Conservation (phyloP, 1,284 basidiomycete genomes). For the Ceratobasidium sp. region DNA sequence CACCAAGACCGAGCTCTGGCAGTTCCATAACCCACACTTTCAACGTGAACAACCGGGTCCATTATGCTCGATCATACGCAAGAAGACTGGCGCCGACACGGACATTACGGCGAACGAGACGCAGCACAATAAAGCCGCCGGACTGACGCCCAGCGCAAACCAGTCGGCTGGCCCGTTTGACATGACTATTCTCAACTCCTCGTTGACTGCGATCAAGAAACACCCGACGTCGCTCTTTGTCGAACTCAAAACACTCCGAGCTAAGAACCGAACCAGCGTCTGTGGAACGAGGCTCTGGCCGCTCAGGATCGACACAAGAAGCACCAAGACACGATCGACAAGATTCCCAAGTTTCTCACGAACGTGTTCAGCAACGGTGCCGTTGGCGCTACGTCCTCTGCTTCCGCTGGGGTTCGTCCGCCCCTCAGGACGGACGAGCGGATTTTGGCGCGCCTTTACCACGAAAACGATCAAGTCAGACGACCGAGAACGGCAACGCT, state of each 20-base stretch:
- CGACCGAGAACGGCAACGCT: slow-evolving; percentile 72
- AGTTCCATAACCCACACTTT: slow-evolving; percentile 93
- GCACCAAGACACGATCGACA: slow-evolving; percentile 97
- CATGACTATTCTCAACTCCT: slow-evolving; percentile 80
- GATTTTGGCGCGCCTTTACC: slow-evolving; percentile 62
- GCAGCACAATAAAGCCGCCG: slow-evolving; percentile 26
- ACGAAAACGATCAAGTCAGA: slow-evolving; percentile 67
- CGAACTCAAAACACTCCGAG: slow-evolving; percentile 90
- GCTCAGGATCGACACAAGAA: slow-evolving; percentile 85
- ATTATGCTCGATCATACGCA: slow-evolving; percentile 86
- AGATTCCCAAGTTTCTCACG: slow-evolving; percentile 95
- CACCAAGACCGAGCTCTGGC: slow-evolving; percentile 89
- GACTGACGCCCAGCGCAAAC: slow-evolving; percentile 44
- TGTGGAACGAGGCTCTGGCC: slow-evolving; percentile 93
- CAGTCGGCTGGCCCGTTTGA: slow-evolving; percentile 69
- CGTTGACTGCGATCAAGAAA: slow-evolving; percentile 90
- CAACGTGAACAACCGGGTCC: slow-evolving; percentile 90
- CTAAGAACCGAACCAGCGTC: slow-evolving; percentile 86
- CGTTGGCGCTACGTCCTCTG: slow-evolving; percentile 56
- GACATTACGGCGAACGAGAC: slow-evolving; percentile 50
- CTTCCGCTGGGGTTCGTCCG: slow-evolving; percentile 61
- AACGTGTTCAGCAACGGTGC: slow-evolving; percentile 85
- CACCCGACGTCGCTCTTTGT: slow-evolving; percentile 91
- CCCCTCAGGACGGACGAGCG: slow-evolving; percentile 52
- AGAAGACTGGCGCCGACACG: slow-evolving; percentile 64